Evolutionary conservation across 2,329 filamentous ascomycete genomes (phyloP), one percentile per base, ranked within the genome.

Genomic region (Cladophialophora immunda): DNA sequence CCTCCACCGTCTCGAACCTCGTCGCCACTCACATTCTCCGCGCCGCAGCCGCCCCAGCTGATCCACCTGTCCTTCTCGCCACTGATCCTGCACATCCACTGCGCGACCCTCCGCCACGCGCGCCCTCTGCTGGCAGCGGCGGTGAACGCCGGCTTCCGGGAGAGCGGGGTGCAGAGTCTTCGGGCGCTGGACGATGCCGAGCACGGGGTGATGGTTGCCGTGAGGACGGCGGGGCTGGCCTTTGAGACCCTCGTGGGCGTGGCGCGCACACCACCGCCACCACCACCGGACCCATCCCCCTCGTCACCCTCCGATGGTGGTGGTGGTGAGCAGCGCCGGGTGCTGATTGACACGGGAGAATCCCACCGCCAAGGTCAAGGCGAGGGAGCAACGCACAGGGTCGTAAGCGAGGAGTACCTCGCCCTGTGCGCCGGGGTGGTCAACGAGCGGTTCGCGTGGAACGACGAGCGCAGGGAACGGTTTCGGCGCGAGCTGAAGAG

Each of bases 121-220:
- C 91, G 97, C 71, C 83, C 86, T 8, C 83, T 96, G 19, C 85
- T 97, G 15, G 85, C 89, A 11, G 92, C 91, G 53, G 94, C 92
- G 1, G 83, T 94, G 9, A 87, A 89, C 72, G 90, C 93, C 3
- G 94, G 94, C 0, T 97, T 97, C 76, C 89, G 94, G 15, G 94
- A 98, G 80, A 95, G 91, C 66, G 94, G 94, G 19, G 90, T 94
- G 7, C 81, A 82, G 68, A 78, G 79, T 58, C 85, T 96, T 65
- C 92, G 90, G 30, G 79, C 78, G 36, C 71, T 82, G 27, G 76
- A 79, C 41, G 76, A 76, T 19, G 65, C 61, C 9, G 72, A 78
- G 25, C 77, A 79, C 50, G 78, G 79, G 13, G 76, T 81, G 22
- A 88, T 83, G 54, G 93, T 93, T 1, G 94, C 91, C 2, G 87